Evolutionary conservation across 192 early-diverging fungal genomes (phyloP).

Genomic region (Funneliformis mosseae): DNA sequence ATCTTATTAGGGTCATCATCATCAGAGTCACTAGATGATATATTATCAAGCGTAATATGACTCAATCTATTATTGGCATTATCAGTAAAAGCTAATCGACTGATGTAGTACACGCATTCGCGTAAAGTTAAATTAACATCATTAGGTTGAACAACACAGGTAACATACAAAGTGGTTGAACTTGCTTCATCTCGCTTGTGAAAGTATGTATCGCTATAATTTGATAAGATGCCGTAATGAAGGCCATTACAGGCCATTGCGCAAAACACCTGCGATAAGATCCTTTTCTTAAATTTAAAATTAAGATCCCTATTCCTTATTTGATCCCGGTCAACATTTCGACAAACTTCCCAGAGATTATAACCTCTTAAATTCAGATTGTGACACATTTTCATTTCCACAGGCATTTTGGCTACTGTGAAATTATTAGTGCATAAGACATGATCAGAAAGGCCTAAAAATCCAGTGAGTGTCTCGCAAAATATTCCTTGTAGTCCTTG

Average conservation of each 20-base stretch:
- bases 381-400: constrained; percentile 1
- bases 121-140: constrained; percentile 8
- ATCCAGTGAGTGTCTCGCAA: background rate
- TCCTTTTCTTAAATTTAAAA: constrained; percentile 20
- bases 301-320: constrained; percentile 15
- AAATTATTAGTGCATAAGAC: constrained; percentile 17
- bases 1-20: background rate
- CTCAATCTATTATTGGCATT: background rate
- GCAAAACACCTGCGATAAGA: background rate
- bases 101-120: constrained; percentile 20
- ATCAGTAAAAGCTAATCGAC: background rate
- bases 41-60: background rate
- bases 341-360: constrained; percentile 4
- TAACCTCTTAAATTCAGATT: constrained; percentile 12
- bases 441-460: background rate
- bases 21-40: background rate
- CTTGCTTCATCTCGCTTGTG: constrained; percentile 1
- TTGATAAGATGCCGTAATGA: constrained; percentile 20
- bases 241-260: constrained; percentile 18
- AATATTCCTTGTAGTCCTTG: no score
- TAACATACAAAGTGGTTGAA: constrained; percentile 13
- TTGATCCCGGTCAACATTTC: background rate
- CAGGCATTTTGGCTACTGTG: constrained; percentile 9
- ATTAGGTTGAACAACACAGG: constrained; percentile 1
- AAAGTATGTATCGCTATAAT: constrained; percentile 15